Evolutionary conservation across 2,329 filamentous ascomycete genomes (phyloP).

Genomic region (Alternaria viburni): DNA sequence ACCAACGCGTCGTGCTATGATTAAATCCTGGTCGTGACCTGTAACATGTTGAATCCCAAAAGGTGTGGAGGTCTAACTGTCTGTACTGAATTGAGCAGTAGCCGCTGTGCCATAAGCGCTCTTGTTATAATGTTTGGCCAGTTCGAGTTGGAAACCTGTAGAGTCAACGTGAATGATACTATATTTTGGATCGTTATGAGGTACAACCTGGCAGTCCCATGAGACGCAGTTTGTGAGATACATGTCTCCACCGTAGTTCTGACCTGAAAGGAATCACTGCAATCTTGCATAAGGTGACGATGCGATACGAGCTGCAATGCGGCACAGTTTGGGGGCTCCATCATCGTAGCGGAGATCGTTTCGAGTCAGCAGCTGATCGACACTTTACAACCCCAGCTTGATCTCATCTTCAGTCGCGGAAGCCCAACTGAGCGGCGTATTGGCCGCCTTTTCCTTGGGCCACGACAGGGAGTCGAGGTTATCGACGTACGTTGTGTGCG

Average conservation of each 20-base stretch:
- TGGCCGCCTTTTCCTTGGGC: not conserved
- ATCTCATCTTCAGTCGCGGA: not conserved
- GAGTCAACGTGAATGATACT: not conserved
- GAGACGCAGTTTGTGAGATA: not conserved
- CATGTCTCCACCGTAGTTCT: not conserved
- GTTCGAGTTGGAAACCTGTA: not conserved
- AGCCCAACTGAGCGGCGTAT: not conserved
- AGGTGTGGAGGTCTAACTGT: not conserved
- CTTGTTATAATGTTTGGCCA: not conserved
- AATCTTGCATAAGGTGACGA: not conserved
- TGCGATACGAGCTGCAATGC: not conserved
- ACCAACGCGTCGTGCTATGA: not conserved
- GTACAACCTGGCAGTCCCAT: not conserved
- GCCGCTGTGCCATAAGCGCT: not conserved
- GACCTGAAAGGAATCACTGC: not conserved
- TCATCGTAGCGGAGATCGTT: slow-evolving; percentile 3
- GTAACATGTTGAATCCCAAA: not conserved
- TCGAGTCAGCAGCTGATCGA: not conserved
- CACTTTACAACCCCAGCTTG: not conserved
- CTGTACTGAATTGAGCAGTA: not conserved
- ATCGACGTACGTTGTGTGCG: not conserved
- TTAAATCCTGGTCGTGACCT: not conserved
- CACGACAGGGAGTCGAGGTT: not conserved
- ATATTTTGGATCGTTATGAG: not conserved
- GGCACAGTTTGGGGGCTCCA: slow-evolving; percentile 1